phyloP scores from a whole-genome alignment of 768 basidiomycete species.

The Grammothele lineata region DNA sequence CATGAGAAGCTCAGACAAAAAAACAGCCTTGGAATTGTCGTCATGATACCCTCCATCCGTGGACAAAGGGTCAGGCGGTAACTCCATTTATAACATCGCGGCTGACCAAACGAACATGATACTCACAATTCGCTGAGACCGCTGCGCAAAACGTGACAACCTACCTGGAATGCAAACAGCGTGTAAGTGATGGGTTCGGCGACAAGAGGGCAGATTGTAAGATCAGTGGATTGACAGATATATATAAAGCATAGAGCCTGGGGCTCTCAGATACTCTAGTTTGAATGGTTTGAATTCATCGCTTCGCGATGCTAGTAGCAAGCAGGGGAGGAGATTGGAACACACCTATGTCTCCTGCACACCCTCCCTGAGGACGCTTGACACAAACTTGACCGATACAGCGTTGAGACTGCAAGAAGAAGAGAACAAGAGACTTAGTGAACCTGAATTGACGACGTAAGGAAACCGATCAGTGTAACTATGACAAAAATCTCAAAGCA shows the following conservation, averaged over 20 bases:
- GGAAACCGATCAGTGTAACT: slow-evolving; percentile 82
- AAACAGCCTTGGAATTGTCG: slow-evolving; percentile 83
- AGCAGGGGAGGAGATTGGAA: too few species aligned
- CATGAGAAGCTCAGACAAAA: slow-evolving; percentile 49
- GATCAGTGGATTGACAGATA: slow-evolving; percentile 67
- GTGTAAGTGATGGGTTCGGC: too few species aligned
- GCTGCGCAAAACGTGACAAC: too few species aligned
- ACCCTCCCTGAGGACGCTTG: too few species aligned
- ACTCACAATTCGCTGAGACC: slow-evolving; percentile 41
- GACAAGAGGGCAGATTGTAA: slow-evolving; percentile 1
- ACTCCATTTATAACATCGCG: slow-evolving; percentile 71
- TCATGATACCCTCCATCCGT: slow-evolving; percentile 43
- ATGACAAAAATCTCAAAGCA: slow-evolving; percentile 67
- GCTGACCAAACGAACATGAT: slow-evolving; percentile 13
- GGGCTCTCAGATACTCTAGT: slow-evolving; percentile 90
- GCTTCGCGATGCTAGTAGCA: slow-evolving; percentile 13
- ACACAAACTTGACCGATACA: too few species aligned
- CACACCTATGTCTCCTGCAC: too few species aligned
- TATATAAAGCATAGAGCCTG: slow-evolving; percentile 63
- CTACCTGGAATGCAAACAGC: too few species aligned
- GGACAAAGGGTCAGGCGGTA: slow-evolving; percentile 71
- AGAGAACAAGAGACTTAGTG: neutral
- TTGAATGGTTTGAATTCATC: slow-evolving; percentile 74
- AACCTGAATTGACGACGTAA: too few species aligned
- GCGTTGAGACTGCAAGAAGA: too few species aligned